These are phyloP conservation scores for Phoma sp. DNA, from an alignment of 2,329 filamentous ascomycete genomes.

Conservation along the genomic window DNA sequence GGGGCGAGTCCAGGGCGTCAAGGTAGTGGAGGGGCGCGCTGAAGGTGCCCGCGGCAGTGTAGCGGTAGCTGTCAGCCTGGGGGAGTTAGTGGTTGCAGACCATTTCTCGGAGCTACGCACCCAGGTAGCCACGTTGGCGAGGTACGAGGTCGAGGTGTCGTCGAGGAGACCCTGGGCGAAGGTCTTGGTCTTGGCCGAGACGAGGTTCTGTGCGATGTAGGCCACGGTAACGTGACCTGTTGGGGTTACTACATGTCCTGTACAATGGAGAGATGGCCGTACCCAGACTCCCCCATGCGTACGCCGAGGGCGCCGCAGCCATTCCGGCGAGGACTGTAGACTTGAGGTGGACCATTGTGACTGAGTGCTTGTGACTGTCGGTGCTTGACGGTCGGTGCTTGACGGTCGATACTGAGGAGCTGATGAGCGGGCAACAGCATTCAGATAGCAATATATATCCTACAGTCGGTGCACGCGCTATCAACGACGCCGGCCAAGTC, in stretches of 20 bases:
- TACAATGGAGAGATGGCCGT: no score
- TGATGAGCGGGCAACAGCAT: background rate
- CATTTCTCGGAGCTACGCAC: background rate
- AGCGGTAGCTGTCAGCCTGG: conserved; percentile 58
- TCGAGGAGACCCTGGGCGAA: conserved; percentile 55
- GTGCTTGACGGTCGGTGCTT: no score
- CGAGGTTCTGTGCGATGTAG: conserved; percentile 59
- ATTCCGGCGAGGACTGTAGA: conserved; percentile 33
- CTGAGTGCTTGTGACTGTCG: background rate
- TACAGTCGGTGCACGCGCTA: conserved; percentile 9
- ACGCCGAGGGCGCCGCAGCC: conserved; percentile 28
- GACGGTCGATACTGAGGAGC: background rate
- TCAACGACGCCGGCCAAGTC: conserved; percentile 37
- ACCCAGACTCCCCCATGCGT: conserved; percentile 55
- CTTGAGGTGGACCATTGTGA: conserved; percentile 34
- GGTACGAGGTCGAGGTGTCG: conserved; percentile 54
- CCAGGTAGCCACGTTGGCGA: conserved; percentile 61
- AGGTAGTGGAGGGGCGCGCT: conserved; percentile 59
- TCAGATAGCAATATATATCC: conserved; percentile 11
- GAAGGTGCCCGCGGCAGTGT: conserved; percentile 56
- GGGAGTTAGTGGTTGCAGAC: background rate
- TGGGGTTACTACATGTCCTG: conserved; percentile 6
- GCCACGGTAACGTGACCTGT: conserved; percentile 63
- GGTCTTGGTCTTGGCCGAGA: conserved; percentile 51
- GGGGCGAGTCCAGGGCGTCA: conserved; percentile 58